Evolutionary conservation across 352 stramenopile genomes (phyloP), one percentile per base, ranked within the genome.

Genomic region (Globisporangium barbulae): DNA sequence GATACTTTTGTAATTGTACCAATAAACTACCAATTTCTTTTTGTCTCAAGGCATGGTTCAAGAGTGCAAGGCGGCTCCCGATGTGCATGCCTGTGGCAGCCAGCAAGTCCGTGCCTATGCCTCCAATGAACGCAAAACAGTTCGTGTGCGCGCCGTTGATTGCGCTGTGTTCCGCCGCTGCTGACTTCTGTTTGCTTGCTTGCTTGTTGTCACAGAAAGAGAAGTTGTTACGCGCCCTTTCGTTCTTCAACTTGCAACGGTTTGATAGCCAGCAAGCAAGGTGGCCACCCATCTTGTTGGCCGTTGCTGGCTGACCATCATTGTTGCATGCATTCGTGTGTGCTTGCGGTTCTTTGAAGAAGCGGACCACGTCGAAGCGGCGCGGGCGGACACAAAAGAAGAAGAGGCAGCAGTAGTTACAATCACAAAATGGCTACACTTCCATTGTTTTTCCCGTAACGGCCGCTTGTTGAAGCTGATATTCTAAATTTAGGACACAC

Each of bases 221-320:
- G 15, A 37, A 54, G 25, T 35, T 54, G 48, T 56, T 56, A 17
- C 49, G 33, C 33, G 10, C 17, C 30, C 47, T n/a, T 54, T 35
- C 21, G 28, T 56, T 56, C 49, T 56, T 56, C 49, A 56, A 56
- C 49, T 41, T 56, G 49, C 49, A 41, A 56, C 28, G 49, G 49
- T 17, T 56, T 15, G 33, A 0, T 19, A 48, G 8, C 35, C 8
- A 15, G 2, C 7, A 42, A 42, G 35, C 31, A 6, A 35, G 31
- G 12, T 15, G 9, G 35, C 35, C 35, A 39, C 33, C 33, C 33
- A 39, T 37, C 33, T 39, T 39, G 33, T 5, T 39, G 10, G 33
- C 33, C 8, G 33, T 39, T 39, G 7, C 7, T 39, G 33, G 12
- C 33, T 39, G 33, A 39, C 33, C 33, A 39, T 39, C 33, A 39